Base-by-base conservation (phyloP, 1,139 yeast species). In the Protomyces gravidus region DNA sequence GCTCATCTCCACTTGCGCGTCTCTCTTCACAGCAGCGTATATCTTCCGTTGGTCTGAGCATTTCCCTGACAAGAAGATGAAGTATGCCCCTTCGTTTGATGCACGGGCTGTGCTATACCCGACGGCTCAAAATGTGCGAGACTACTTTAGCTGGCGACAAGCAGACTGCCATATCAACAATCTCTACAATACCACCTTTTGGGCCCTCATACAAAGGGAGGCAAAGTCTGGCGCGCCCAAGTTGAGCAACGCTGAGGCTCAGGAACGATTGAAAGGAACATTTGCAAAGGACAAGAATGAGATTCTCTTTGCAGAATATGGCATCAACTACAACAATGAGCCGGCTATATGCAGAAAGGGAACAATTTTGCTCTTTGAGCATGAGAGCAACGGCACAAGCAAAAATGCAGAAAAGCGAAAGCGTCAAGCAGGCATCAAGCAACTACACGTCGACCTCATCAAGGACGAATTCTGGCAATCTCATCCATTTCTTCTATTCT, bases 91-190 rank as follows among this genome's bases (percentile, higher is more conserved):
- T 0, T 83, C 86, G 36, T 92, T 92, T 71, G 99, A 92, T 72
- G 89, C 95, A 0, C 75, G 99, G 50, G 95, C 95, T 0, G 95
- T 92, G 11, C 74, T 83, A 1, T 92, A 92, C 67, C 99, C 99
- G 0, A 81, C 79, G 60, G 66, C 75, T 27, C 68, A 74, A 7
- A 75, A 77, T 1, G 77, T 90, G 1, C 76, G 87, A 59, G 97
- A 92, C 70, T 94, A 94, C 69, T 80, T 94, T 64, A 75, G 86
- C 60, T 94, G 99, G 99, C 78, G 99, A 66, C 97, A 89, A 70
- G 98, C 86, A 0, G 99, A 92, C 70, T 92, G 98, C 61, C 98
- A 92, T 72, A 92, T 92, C 61, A 92, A 92, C 70, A 92, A 92
- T 70, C 73, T 94, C 63, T 94, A 90, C 75, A 92, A 92, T 69